Conservation (phyloP, 2,329 filamentous ascomycete species). For the Botrytis elliptica region DNA sequence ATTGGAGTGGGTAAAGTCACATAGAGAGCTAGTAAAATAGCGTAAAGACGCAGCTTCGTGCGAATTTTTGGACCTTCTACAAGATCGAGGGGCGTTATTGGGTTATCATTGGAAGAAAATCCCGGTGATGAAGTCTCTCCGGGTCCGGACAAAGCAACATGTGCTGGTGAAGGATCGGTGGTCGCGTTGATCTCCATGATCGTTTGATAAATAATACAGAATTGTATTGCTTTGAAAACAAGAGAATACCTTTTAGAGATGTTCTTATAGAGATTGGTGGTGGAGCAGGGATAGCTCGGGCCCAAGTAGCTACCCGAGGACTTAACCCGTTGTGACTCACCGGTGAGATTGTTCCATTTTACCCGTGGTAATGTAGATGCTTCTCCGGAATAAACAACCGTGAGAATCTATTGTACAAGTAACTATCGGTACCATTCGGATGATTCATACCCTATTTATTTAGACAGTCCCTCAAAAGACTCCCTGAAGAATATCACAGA, state of each 20-base stretch:
- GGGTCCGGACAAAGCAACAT: neutral
- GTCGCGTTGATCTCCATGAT: neutral
- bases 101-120: neutral
- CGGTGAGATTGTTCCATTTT: neutral
- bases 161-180: neutral
- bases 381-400: neutral
- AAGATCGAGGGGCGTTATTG: slow-evolving; percentile 26
- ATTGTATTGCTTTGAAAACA: neutral
- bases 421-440: neutral
- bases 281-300: neutral
- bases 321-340: neutral
- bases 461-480: neutral
- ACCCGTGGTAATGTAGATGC: neutral
- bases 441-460: no score
- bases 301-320: neutral
- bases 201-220: neutral
- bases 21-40: slow-evolving; percentile 34
- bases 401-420: neutral
- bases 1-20: slow-evolving; percentile 20
- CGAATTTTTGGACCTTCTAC: slow-evolving; percentile 29
- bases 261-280: neutral
- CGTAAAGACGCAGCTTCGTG: slow-evolving; percentile 33
- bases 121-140: neutral
- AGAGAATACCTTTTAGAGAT: neutral
- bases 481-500: neutral